Conservation (phyloP, 1,139 yeast species). For the Scheffersomyces segobiensis region DNA sequence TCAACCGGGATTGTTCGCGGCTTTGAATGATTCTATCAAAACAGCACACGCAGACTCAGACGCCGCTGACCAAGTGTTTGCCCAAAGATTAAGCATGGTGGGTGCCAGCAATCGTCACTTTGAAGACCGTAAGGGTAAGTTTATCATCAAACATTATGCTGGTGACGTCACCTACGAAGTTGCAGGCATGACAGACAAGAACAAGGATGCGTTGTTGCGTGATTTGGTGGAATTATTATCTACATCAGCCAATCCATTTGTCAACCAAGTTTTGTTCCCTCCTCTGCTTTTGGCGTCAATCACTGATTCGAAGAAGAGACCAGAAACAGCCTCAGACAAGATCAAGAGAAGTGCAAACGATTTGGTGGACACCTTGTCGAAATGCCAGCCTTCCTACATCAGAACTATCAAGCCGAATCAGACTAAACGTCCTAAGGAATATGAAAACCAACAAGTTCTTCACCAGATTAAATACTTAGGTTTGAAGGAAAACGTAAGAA, state of each 20-base stretch:
- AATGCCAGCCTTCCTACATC: conserved; percentile 91
- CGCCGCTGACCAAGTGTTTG: conserved; percentile 97
- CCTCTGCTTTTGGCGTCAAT: conserved; percentile 57
- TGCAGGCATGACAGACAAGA: conserved; percentile 91
- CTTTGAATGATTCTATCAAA: conserved; percentile 94
- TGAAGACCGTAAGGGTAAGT: conserved; percentile 85
- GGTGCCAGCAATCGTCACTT: conserved; percentile 79
- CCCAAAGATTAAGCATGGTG: conserved; percentile 87
- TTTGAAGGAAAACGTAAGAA: conserved; percentile 93
- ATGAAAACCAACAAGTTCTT: conserved; percentile 83
- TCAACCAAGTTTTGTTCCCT: conserved; percentile 70
- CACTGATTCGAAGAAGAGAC: conserved; percentile 74
- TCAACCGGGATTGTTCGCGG: conserved; percentile 91
- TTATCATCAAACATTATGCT: conserved; percentile 93
- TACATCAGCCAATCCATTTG: conserved; percentile 68
- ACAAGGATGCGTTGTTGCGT: conserved; percentile 90
- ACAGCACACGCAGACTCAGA: conserved; percentile 97
- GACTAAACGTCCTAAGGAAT: conserved; percentile 86
- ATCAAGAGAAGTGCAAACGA: conserved; percentile 90
- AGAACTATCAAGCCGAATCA: conserved; percentile 98
- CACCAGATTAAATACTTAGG: conserved; percentile 97
- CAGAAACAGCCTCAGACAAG: conserved; percentile 97
- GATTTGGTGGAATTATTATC: conserved; percentile 80
- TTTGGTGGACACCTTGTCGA: conserved; percentile 83
- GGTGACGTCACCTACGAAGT: conserved; percentile 97